Percentiles rank a stretch among this genome's conserved stretches.
These are phyloP conservation scores for Ustilago shanxiensis DNA, from an alignment of 1,284 basidiomycete genomes.

Conservation along the genomic window DNA sequence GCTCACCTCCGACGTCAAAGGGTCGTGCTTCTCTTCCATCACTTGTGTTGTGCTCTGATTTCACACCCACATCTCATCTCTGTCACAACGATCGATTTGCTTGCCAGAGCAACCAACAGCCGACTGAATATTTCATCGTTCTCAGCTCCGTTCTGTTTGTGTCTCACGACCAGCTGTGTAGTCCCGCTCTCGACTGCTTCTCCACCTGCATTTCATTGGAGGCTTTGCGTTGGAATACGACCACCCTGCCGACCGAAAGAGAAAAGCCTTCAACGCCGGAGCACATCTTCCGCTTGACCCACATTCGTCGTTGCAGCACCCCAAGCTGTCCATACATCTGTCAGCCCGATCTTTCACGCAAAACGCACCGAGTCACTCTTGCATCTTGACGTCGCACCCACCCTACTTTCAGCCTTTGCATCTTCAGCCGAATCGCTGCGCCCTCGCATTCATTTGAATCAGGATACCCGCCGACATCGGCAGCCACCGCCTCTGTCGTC, in stretches of 20 bases:
- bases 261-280: conserved; percentile 6
- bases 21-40: background rate
- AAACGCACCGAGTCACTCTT: background rate
- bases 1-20: background rate
- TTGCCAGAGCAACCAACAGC: background rate
- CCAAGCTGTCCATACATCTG: background rate
- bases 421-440: conserved; percentile 1
- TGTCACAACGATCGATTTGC: conserved; percentile 4
- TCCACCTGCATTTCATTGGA: conserved; percentile 3
- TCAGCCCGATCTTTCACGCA: background rate
- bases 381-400: conserved; percentile 2
- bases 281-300: conserved; percentile 14
- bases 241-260: background rate
- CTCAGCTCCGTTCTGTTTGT: conserved; percentile 6
- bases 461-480: conserved; percentile 1
- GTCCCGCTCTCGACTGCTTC: background rate
- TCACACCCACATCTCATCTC: conserved; percentile 14
- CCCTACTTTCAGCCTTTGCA: background rate
- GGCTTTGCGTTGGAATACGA: background rate
- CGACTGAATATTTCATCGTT: background rate
- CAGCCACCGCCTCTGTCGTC: background rate
- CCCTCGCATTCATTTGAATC: conserved; percentile 6
- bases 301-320: conserved; percentile 14
- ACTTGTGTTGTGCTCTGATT: conserved; percentile 9
- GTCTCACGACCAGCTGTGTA: conserved; percentile 14